Evolutionary conservation across 495 filamentous ascomycete species (phyloP).

Genomic region (Chaetomium fimeti): DNA sequence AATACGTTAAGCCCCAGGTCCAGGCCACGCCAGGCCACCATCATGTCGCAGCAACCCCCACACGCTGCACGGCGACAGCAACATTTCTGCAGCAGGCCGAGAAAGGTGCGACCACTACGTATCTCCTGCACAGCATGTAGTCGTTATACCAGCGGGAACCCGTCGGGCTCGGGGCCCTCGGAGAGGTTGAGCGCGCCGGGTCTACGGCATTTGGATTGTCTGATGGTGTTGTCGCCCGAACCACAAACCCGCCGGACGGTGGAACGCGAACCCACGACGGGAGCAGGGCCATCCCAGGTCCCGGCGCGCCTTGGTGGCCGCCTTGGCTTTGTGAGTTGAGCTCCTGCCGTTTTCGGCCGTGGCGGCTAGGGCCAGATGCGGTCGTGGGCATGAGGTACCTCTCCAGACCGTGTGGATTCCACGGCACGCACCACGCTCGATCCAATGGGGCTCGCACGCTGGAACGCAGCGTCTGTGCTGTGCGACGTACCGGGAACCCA

Average conservation of each 20-base stretch:
- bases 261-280: background rate
- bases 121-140: background rate
- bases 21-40: background rate
- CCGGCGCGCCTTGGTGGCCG: background rate
- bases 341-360: constrained; percentile 24
- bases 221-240: background rate
- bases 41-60: background rate
- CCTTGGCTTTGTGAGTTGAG: background rate
- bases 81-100: background rate
- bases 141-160: background rate
- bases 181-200: background rate
- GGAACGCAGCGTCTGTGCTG: background rate
- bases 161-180: background rate
- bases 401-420: background rate
- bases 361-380: background rate
- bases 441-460: background rate
- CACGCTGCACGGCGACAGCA: background rate
- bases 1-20: background rate
- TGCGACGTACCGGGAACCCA: constrained; percentile 25
- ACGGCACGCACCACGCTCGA: constrained; percentile 7
- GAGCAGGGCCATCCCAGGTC: background rate
- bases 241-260: background rate
- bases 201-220: background rate
- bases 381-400: constrained; percentile 7
- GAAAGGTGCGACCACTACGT: background rate